These are phyloP conservation scores for Neurospora sp. DNA, from an alignment of 495 filamentous ascomycete species.

Conservation along the genomic window DNA sequence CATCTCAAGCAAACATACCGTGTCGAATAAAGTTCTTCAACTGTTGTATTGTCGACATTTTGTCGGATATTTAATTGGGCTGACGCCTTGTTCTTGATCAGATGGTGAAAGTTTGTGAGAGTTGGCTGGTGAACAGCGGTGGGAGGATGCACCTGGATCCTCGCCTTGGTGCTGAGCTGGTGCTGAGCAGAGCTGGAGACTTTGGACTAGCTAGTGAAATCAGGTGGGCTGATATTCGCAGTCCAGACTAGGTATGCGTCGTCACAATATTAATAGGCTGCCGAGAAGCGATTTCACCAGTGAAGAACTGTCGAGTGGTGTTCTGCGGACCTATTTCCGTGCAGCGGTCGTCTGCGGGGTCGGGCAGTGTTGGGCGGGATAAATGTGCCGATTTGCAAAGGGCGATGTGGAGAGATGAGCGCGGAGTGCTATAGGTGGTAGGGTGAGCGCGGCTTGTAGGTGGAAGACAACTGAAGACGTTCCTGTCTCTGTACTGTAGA, in stretches of 20 bases:
- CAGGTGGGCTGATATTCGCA: neutral
- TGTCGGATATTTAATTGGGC: slow-evolving; percentile 7
- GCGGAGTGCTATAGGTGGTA: neutral
- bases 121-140: neutral
- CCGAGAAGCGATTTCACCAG: neutral
- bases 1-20: slow-evolving; percentile 38
- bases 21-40: slow-evolving; percentile 98
- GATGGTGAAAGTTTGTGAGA: neutral
- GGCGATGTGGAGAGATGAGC: neutral
- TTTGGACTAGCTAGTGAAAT: neutral
- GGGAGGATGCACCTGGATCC: neutral
- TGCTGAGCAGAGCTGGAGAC: neutral
- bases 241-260: neutral
- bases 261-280: slow-evolving; percentile 1
- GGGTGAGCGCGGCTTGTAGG: neutral
- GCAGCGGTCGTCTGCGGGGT: neutral
- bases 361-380: neutral
- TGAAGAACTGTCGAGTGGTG: neutral
- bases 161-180: neutral
- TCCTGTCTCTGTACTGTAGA: neutral
- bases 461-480: neutral
- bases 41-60: slow-evolving; percentile 66
- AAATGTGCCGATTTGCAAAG: slow-evolving; percentile 1
- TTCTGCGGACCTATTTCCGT: neutral
- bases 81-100: neutral